phyloP scores from a whole-genome alignment of 192 early-diverging fungal genomes.

The Entomortierella chlamydospora region DNA sequence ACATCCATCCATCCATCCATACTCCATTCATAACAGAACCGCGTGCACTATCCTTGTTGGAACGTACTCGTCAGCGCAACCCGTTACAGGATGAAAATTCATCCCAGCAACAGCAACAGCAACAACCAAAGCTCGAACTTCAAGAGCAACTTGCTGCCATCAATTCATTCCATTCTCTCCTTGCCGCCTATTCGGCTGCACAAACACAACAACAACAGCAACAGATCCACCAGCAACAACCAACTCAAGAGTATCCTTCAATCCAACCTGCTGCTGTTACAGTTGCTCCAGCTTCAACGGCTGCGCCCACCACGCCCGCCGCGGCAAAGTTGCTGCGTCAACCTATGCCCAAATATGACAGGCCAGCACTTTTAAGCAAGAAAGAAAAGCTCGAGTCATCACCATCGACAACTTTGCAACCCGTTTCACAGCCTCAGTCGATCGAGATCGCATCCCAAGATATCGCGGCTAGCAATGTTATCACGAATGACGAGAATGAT shows the following conservation, averaged over 20 bases:
- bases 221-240: constrained; percentile 11
- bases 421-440: not conserved
- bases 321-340: constrained; percentile 44
- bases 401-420: not conserved
- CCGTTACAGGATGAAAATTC: constrained; percentile 13
- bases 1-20: no score
- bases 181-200: constrained; percentile 20
- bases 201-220: constrained; percentile 11
- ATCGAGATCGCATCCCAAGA: not conserved
- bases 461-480: not conserved
- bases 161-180: constrained; percentile 31
- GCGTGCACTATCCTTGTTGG: constrained; percentile 35
- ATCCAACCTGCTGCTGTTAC: not conserved
- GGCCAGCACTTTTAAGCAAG: constrained; percentile 2
- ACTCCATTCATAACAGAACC: no score
- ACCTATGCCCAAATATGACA: constrained; percentile 16
- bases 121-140: not conserved
- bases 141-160: constrained; percentile 24
- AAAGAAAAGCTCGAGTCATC: constrained; percentile 3
- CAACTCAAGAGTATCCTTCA: not conserved
- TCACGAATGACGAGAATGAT: not conserved
- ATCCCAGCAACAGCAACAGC: not conserved
- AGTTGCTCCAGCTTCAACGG: not conserved
- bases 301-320: constrained; percentile 34
- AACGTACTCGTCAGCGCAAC: constrained; percentile 49